Percentiles rank a stretch among this genome's conserved stretches.
These are phyloP conservation scores for Nigrospora oryzae DNA, from an alignment of 2,329 filamentous ascomycete species.

Conservation along the genomic window DNA sequence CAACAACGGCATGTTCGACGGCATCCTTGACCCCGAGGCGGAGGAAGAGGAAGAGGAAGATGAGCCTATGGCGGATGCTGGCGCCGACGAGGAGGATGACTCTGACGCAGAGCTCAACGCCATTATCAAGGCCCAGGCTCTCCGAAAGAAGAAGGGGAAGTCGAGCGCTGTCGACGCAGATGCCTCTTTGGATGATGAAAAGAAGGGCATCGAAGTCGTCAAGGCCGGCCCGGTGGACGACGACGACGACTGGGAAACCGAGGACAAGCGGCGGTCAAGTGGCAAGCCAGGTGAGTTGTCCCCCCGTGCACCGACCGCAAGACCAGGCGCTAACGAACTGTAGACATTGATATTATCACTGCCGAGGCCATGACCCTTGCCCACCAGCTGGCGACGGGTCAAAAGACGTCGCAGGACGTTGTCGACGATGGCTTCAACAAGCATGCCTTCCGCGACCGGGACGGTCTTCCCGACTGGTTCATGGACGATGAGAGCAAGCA, in stretches of 20 bases:
- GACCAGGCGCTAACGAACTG: slow-evolving; percentile 14
- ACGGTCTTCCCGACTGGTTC: slow-evolving; percentile 96
- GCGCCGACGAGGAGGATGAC: slow-evolving; percentile 15
- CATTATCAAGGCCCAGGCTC: slow-evolving; percentile 22
- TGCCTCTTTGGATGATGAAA: slow-evolving; percentile 16
- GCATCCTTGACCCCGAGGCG: slow-evolving; percentile 60
- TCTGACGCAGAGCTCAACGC: slow-evolving; percentile 12
- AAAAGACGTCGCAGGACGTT: slow-evolving; percentile 70
- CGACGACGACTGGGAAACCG: slow-evolving; percentile 56
- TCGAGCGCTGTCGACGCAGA: too few relatives aligned
- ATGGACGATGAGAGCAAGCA: slow-evolving; percentile 83
- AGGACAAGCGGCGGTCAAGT: slow-evolving; percentile 53
- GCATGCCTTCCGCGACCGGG: slow-evolving; percentile 79
- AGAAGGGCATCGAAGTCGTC: slow-evolving; percentile 53
- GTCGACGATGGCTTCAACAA: slow-evolving; percentile 93
- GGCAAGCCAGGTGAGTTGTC: slow-evolving; percentile 47
- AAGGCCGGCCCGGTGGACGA: slow-evolving; percentile 31
- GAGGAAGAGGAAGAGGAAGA: slow-evolving; percentile 29
- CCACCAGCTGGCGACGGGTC: slow-evolving; percentile 79
- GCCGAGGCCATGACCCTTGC: slow-evolving; percentile 98
- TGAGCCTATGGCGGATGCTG: slow-evolving; percentile 18
- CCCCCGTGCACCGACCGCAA: not conserved
- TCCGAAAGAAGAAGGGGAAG: slow-evolving; percentile 2
- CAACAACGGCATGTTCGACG: slow-evolving; percentile 88
- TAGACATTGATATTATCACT: slow-evolving; percentile 97